A percentile compares a stretch with the other conserved stretches of the same genome.
Conservation (phyloP, 2,329 filamentous ascomycete genomes). For the Apiospora aurea region DNA sequence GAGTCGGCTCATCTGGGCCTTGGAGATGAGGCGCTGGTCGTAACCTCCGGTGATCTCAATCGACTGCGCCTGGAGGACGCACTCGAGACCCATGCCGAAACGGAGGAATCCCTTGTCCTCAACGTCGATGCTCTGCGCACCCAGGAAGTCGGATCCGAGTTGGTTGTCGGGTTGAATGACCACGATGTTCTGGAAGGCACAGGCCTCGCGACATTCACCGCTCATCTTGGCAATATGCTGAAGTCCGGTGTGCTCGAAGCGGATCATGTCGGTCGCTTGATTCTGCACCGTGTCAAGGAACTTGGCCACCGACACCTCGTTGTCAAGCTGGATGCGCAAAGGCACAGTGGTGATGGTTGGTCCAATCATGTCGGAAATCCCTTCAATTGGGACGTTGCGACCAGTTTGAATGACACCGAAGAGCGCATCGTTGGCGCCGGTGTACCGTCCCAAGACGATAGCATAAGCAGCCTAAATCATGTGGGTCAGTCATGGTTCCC, state of each 20-base stretch:
- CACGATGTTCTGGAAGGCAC: conserved; percentile 18
- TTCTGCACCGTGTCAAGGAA: conserved; percentile 47
- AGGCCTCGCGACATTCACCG: not conserved
- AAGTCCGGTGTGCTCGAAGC: conserved; percentile 24
- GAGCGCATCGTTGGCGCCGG: conserved; percentile 46
- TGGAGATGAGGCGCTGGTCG: conserved; percentile 24
- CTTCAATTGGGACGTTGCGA: conserved; percentile 34
- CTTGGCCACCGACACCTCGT: conserved; percentile 41
- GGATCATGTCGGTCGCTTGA: conserved; percentile 24
- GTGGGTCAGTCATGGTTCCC: not conserved
- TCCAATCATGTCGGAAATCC: conserved; percentile 30
- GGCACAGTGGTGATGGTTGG: conserved; percentile 50
- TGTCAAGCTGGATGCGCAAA: conserved; percentile 43
- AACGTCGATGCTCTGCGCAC: conserved; percentile 22
- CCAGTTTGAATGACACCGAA: conserved; percentile 51
- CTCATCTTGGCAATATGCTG: conserved; percentile 14
- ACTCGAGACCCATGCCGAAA: conserved; percentile 21
- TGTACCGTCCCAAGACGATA: conserved; percentile 45
- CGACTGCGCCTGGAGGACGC: not conserved
- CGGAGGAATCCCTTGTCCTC: conserved; percentile 12
- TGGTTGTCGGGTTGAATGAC: conserved; percentile 22
- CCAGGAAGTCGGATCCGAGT: conserved; percentile 20
- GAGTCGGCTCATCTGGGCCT: conserved; percentile 24
- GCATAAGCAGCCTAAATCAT: conserved; percentile 50
- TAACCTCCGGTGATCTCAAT: conserved; percentile 20